Evolutionary conservation across 83 land plant genomes (phyloP), one percentile per base, ranked within the genome.

Genomic region (Diphasiastrum complanatum): DNA sequence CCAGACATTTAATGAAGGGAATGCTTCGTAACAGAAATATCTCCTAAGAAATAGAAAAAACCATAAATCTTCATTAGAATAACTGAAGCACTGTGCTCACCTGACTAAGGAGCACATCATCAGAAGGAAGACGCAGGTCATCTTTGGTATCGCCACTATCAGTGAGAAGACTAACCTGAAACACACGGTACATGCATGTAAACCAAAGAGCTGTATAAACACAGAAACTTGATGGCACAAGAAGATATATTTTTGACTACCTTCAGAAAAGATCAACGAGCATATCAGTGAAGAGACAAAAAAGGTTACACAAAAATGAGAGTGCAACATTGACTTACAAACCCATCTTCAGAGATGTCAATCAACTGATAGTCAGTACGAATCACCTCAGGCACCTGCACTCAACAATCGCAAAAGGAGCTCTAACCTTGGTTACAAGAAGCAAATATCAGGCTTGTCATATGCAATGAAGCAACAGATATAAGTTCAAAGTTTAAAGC

Each of bases 361-460:
- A 89, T 85, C 43, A 89, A 83, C 84, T 88, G 91, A 41, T 83
- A 89, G 57, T 89, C 95, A 66, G 80, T 81, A 51, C 91, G 96
- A 33, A 28, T 75, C 54, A 89, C 96, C 69, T 89, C 79, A 0
- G 96, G 96, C 65, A 85, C 91, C 95, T 89, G 79, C 36, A n/a
- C n/a, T n/a, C n/a, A n/a, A n/a, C n/a, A n/a, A n/a, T n/a, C n/a
- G n/a, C n/a, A n/a, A n/a, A n/a, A n/a, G n/a, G n/a, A n/a, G n/a
- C n/a, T n/a, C n/a, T n/a, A n/a, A n/a, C n/a, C n/a, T n/a, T n/a
- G n/a, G n/a, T n/a, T n/a, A n/a, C n/a, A n/a, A n/a, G 20, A 11
- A 11, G 5, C 20, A 8, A 49, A 38, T 14, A 38, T 14, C 43
- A 38, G 43, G 8, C 14, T 38, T 38, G 14, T 8, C 14, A 14